Percentiles rank a stretch among this genome's conserved stretches.
These are phyloP conservation scores for Heritiera littoralis DNA, from an alignment of 345 rosid species.

Conservation along the genomic window DNA sequence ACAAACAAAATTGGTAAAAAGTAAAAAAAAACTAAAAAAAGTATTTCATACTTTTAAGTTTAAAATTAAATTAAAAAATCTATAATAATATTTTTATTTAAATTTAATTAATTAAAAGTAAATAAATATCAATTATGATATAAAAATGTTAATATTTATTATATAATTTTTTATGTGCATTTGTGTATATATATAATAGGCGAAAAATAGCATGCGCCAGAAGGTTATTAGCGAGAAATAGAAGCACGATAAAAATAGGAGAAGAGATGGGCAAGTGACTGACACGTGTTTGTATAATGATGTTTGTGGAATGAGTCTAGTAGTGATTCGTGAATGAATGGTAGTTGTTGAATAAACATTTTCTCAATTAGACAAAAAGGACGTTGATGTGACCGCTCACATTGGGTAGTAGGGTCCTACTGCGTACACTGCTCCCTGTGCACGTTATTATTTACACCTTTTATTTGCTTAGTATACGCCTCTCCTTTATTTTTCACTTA, in stretches of 20 bases:
- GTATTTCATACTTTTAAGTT: no score
- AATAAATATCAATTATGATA: no score
- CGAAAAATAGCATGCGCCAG: not conserved
- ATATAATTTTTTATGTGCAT: no score
- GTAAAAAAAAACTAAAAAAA: no score
- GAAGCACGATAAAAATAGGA: not conserved
- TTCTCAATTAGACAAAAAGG: not conserved
- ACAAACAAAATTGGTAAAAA: no score
- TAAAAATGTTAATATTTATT: no score
- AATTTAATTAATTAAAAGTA: no score
- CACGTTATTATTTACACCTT: not conserved
- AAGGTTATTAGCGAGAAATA: not conserved
- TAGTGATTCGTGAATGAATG: not conserved
- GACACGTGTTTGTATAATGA: not conserved
- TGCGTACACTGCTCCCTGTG: no score
- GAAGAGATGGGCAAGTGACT: not conserved
- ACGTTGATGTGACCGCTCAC: conserved; percentile 1
- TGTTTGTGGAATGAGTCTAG: not conserved
- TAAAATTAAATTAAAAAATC: no score
- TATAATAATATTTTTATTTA: no score
- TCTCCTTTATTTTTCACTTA: not conserved
- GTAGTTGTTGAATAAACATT: not conserved
- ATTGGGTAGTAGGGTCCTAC: no score
- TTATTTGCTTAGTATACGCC: not conserved
- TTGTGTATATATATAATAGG: not conserved